A percentile compares a stretch with the other conserved stretches of the same genome.
Evolutionary conservation across 345 rosid species (phyloP).

Genomic region (Corchorus capsularis): DNA sequence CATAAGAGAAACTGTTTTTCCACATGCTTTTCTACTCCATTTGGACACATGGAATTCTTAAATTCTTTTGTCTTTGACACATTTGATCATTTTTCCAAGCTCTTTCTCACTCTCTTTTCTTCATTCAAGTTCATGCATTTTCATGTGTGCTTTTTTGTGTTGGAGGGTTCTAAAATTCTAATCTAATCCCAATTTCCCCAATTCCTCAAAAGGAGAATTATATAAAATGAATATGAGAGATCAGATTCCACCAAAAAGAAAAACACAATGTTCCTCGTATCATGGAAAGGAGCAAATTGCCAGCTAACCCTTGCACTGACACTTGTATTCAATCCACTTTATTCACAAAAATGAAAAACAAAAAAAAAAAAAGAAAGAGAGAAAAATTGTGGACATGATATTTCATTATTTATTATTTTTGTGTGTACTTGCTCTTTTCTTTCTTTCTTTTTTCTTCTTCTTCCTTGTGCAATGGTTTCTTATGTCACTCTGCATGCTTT

Average conservation of each 20-base stretch:
- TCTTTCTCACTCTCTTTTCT: background rate
- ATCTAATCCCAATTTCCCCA: constrained; percentile 15
- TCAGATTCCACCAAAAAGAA: constrained; percentile 43
- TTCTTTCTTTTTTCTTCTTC: background rate
- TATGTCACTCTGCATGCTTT: background rate
- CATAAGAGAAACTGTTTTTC: background rate
- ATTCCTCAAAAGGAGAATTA: background rate
- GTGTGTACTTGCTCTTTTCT: constrained; percentile 11
- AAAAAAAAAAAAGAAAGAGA: background rate
- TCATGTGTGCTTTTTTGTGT: constrained; percentile 1
- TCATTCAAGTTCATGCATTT: background rate
- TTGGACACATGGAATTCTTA: background rate
- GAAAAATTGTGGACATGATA: background rate
- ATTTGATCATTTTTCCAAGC: background rate
- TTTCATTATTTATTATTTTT: constrained; percentile 8
- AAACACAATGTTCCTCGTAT: constrained; percentile 39
- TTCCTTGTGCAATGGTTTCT: background rate
- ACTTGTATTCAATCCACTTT: constrained; percentile 22
- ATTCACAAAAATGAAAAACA: too few relatives aligned
- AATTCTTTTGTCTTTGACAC: background rate
- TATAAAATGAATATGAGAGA: constrained; percentile 7
- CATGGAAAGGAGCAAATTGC: constrained; percentile 28
- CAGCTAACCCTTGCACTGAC: constrained; percentile 32
- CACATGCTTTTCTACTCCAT: constrained; percentile 1
- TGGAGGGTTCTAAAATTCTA: background rate